These are phyloP conservation scores for Calonectria pseudoturangicola DNA, from an alignment of 2,329 filamentous ascomycete genomes.

Conservation along the genomic window DNA sequence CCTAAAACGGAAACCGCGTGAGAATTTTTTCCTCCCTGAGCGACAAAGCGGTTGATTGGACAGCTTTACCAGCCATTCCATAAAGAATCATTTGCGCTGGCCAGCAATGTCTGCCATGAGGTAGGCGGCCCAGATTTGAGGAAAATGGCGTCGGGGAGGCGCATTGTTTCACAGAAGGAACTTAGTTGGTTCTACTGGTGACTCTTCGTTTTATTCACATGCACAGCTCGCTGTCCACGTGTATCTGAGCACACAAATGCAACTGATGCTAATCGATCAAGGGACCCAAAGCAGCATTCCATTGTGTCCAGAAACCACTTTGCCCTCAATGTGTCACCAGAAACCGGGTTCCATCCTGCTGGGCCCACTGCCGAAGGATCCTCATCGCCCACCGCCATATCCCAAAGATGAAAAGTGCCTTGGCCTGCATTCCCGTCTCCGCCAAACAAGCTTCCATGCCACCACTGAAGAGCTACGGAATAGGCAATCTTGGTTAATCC, in stretches of 20 bases:
- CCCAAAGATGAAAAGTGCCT: slow-evolving; percentile 43
- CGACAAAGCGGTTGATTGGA: background rate
- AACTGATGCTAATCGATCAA: background rate
- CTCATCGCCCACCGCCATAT: slow-evolving; percentile 1
- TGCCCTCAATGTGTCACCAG: background rate
- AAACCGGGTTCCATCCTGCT: slow-evolving; percentile 18
- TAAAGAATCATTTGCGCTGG: background rate
- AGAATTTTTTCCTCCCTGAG: background rate
- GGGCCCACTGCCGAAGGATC: slow-evolving; percentile 29
- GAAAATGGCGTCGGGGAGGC: background rate
- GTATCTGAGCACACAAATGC: slow-evolving; percentile 11
- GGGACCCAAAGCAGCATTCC: background rate
- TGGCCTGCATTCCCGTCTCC: slow-evolving; percentile 53
- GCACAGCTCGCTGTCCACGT: background rate
- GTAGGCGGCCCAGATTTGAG: background rate
- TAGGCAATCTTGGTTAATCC: slow-evolving; percentile 2
- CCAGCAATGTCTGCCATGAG: background rate
- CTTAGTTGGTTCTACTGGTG: background rate
- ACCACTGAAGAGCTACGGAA: background rate
- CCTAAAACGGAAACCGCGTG: slow-evolving; percentile 1
- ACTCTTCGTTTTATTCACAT: background rate
- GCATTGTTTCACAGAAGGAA: background rate
- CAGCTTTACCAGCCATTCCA: background rate
- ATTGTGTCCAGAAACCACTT: background rate
- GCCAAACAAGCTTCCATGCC: slow-evolving; percentile 50